Conservation (phyloP, 345 rosid genomes). For the Pistacia integerrima region DNA sequence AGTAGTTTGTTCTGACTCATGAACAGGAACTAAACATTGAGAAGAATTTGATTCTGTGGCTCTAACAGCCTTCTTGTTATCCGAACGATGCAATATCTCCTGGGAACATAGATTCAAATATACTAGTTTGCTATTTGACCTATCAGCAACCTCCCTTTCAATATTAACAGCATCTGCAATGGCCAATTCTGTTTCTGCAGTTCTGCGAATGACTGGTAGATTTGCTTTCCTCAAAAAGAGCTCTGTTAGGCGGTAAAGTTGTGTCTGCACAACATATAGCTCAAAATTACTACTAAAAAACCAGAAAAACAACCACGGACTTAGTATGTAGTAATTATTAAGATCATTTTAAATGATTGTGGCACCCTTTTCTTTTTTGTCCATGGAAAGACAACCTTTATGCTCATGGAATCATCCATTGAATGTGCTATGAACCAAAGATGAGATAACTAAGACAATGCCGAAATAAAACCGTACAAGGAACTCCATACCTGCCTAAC, state of each 20-base stretch:
- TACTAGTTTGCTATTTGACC: constrained; percentile 82
- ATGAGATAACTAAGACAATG: not conserved
- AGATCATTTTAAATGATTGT: not conserved
- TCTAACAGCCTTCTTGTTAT: constrained; percentile 32
- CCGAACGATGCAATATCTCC: constrained; percentile 63
- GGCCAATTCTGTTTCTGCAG: constrained; percentile 92
- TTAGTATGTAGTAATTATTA: not conserved
- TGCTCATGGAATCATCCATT: not conserved
- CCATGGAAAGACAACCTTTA: constrained; percentile 7
- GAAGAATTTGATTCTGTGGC: constrained; percentile 44
- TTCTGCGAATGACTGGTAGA: constrained; percentile 61
- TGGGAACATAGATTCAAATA: constrained; percentile 94
- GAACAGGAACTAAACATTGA: constrained; percentile 28
- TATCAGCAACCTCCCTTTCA: constrained; percentile 78
- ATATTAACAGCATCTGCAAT: constrained; percentile 96
- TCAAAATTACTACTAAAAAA: not conserved
- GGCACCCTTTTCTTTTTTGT: not conserved
- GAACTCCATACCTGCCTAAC: constrained; percentile 77
- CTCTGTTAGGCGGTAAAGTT: constrained; percentile 85
- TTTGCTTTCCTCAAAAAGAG: constrained; percentile 75
- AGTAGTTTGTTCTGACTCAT: constrained; percentile 34
- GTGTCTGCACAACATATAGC: constrained; percentile 57
- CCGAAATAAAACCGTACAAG: constrained; percentile 6
- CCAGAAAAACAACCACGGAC: not conserved
- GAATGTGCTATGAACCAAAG: not conserved